These are phyloP conservation scores for Chaetoceros muelleri DNA, from an alignment of 108 stramenopile genomes.

Conservation along the genomic window DNA sequence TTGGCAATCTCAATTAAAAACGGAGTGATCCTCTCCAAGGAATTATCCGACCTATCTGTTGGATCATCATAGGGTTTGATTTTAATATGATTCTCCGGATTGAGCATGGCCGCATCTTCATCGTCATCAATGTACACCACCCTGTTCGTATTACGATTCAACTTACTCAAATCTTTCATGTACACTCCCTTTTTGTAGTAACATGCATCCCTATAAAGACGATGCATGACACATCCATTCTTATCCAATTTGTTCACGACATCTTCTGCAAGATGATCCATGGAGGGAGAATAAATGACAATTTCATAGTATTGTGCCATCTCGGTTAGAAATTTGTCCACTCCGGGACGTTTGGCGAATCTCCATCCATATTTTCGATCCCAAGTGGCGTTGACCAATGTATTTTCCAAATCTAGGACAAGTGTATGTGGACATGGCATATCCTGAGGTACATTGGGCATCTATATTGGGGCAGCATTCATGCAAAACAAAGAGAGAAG, in stretches of 20 bases:
- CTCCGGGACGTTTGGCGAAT: slow-evolving; percentile 93
- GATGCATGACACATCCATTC: slow-evolving; percentile 85
- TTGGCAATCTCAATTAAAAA: slow-evolving; percentile 79
- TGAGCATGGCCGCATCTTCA: slow-evolving; percentile 63
- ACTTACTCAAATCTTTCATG: slow-evolving; percentile 82
- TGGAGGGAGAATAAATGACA: slow-evolving; percentile 79
- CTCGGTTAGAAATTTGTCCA: slow-evolving; percentile 84
- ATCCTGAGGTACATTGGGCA: slow-evolving; percentile 59
- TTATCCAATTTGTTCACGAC: slow-evolving; percentile 75
- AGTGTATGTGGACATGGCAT: slow-evolving; percentile 87
- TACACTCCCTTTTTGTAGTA: slow-evolving; percentile 87
- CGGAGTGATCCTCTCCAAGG: slow-evolving; percentile 73
- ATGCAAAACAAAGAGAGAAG: neutral
- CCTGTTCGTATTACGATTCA: slow-evolving; percentile 83
- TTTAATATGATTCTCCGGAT: slow-evolving; percentile 89
- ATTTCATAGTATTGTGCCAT: slow-evolving; percentile 95
- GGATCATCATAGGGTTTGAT: slow-evolving; percentile 90
- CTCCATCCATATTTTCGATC: slow-evolving; percentile 93
- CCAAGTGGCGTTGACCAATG: slow-evolving; percentile 85
- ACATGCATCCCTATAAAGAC: slow-evolving; percentile 88
- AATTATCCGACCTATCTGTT: slow-evolving; percentile 53
- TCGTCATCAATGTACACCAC: slow-evolving; percentile 94
- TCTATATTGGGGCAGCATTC: neutral
- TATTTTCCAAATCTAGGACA: slow-evolving; percentile 92
- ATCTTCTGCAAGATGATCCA: slow-evolving; percentile 75